phyloP scores from a whole-genome alignment of 2,329 filamentous ascomycete genomes.

The Colletotrichum zoysiae region DNA sequence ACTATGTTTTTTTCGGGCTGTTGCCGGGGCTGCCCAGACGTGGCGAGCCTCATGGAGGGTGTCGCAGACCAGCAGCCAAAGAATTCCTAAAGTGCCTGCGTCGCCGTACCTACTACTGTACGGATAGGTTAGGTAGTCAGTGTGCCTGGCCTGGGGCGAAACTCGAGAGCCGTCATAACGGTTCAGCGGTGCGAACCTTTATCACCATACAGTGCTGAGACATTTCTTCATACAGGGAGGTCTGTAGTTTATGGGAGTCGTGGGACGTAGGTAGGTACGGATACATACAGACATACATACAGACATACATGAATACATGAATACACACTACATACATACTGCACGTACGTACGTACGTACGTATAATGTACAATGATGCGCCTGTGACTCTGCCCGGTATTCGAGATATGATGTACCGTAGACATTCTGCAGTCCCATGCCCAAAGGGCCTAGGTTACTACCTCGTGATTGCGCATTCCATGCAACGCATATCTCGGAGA shows the following conservation, averaged over 20 bases:
- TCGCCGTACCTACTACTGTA: too few species aligned
- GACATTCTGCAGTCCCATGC: slow-evolving; percentile 18
- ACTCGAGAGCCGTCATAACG: slow-evolving; percentile 16
- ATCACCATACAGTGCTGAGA: slow-evolving; percentile 7
- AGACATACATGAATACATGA: too few species aligned
- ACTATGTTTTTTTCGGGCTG: slow-evolving; percentile 25
- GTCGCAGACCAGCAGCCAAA: slow-evolving; percentile 7
- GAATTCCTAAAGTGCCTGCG: slow-evolving; percentile 9
- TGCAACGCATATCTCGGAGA: slow-evolving; percentile 2
- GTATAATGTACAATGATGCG: background rate
- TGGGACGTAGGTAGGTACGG: slow-evolving; percentile 6
- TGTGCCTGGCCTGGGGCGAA: slow-evolving; percentile 3
- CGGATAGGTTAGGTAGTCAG: too few species aligned
- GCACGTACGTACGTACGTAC: too few species aligned
- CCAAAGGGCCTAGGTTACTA: background rate
- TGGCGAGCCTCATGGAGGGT: slow-evolving; percentile 27
- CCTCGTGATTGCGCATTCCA: slow-evolving; percentile 26
- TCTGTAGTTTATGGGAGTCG: background rate
- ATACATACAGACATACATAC: too few species aligned
- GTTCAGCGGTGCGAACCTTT: slow-evolving; percentile 2
- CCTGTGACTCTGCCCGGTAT: slow-evolving; percentile 20
- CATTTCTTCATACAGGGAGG: slow-evolving; percentile 13
- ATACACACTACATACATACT: too few species aligned
- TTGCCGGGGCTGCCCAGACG: slow-evolving; percentile 25
- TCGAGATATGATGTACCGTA: background rate